These are phyloP conservation scores for Canavalia gladiata DNA, from an alignment of 306 rosid species.

Conservation along the genomic window DNA sequence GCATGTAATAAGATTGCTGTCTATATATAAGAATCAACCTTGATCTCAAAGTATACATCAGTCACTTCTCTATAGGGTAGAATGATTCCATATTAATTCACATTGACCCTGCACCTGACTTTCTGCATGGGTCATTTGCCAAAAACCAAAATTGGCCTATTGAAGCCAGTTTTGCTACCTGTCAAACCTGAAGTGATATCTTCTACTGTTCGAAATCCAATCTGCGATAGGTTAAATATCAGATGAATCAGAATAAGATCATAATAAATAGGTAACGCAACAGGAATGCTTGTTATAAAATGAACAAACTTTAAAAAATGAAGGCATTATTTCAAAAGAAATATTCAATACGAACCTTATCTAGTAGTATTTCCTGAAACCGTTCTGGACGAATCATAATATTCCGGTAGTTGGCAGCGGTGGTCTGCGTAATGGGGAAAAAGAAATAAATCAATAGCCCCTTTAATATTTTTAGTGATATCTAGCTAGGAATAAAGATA, in stretches of 20 bases:
- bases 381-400: constrained; percentile 60
- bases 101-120: constrained; percentile 12
- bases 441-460: constrained; percentile 9
- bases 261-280: constrained; percentile 12
- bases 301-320: constrained; percentile 20
- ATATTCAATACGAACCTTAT: constrained; percentile 66
- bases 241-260: constrained; percentile 34
- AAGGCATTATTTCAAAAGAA: background rate
- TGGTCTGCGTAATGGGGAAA: constrained; percentile 55
- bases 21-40: constrained; percentile 15
- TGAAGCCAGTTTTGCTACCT: constrained; percentile 78
- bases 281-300: constrained; percentile 18
- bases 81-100: constrained; percentile 22
- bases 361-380: constrained; percentile 86
- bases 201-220: constrained; percentile 82
- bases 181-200: constrained; percentile 66
- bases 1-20: constrained; percentile 34
- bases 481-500: constrained; percentile 6
- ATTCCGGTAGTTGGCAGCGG: constrained; percentile 60
- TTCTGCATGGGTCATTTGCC: constrained; percentile 56
- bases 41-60: constrained; percentile 27
- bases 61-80: background rate
- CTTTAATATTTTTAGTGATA: constrained; percentile 26
- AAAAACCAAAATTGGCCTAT: constrained; percentile 85
- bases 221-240: constrained; percentile 57